Base-by-base conservation (phyloP, 1,284 basidiomycete species). In the Moesziomyces antarcticus region DNA sequence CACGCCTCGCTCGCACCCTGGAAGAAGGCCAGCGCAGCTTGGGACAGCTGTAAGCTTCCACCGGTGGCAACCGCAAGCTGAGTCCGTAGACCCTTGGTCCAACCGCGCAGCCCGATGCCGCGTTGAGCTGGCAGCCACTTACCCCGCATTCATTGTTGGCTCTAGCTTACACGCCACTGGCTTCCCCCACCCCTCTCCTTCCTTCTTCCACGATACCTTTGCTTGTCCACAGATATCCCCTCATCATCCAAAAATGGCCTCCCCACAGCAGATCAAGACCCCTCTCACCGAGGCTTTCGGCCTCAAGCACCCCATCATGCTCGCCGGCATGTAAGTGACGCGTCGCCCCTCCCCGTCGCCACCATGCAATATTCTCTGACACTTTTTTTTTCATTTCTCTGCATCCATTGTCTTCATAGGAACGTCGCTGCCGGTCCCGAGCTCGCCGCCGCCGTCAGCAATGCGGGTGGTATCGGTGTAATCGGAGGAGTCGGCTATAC, bases 251-350 rank as follows among this genome's bases (percentile, higher is more conserved):
- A 73, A 16, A 24, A 78, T 78, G 76, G 60, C 76, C 40, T 75
- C 69, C 33, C 37, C 73, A 27, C 73, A 75, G 53, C 60, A 70
- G 55, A 77, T 77, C 71, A 73, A 67, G 60, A 77, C 75, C 11
- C 66, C 62, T 25, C 70, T 80, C 47, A 80, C 78, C 42, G 64
- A 70, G 59, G 56, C 46, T 37, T 72, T 96, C 85, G 89, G 89
- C 61, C 90, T 95, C 85, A 88, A 91, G 84, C 93, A 96, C 83
- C 93, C 93, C 48, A 88, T 96, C 75, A 85, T 95, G 67, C 90
- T 96, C 27, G 93, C 94, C 59, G 92, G 92, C 60, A 69, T 74
- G 72, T 70, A 50, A 59, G 67, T 73, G 20, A 3, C 8, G 18
- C 47, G 25, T 49, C 48, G 18, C n/a, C 27, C 51, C 25, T 25